Evolutionary conservation across 106 monocot species (phyloP).

Genomic region (Xerophyta viscosa): DNA sequence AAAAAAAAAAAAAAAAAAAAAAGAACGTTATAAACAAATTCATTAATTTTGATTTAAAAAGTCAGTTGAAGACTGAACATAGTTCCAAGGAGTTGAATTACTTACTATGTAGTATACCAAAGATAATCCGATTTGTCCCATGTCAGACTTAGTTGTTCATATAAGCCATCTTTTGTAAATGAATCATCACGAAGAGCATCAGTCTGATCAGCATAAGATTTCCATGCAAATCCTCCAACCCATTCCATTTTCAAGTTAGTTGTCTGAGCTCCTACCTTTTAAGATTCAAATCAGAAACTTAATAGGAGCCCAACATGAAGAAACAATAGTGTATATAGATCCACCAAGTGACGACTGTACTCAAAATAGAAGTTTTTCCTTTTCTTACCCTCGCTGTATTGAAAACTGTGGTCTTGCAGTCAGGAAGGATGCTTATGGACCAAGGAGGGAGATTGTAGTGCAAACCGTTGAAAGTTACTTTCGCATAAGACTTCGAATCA

Average conservation of each 20-base stretch:
- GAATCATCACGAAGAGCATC: constrained; percentile 6
- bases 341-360: too few species aligned
- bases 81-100: not conserved
- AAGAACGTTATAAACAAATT: too few species aligned
- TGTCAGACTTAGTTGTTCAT: constrained; percentile 33
- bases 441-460: constrained; percentile 38
- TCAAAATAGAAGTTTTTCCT: not conserved
- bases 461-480: constrained; percentile 27
- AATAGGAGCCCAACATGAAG: too few species aligned
- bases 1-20: too few species aligned
- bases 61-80: too few species aligned
- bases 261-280: constrained; percentile 21
- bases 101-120: constrained; percentile 49
- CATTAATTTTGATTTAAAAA: too few species aligned
- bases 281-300: too few species aligned
- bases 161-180: constrained; percentile 21
- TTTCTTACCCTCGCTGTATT: constrained; percentile 39
- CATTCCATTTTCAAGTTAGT: constrained; percentile 22
- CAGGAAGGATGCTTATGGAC: constrained; percentile 46
- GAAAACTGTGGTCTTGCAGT: constrained; percentile 33
- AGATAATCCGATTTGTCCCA: constrained; percentile 33
- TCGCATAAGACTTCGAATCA: constrained; percentile 17
- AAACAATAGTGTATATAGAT: too few species aligned
- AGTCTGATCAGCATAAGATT: constrained; percentile 29
- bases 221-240: constrained; percentile 22